Base-by-base conservation (phyloP, 139 green algal genomes). In the Micractinium conductrix region DNA sequence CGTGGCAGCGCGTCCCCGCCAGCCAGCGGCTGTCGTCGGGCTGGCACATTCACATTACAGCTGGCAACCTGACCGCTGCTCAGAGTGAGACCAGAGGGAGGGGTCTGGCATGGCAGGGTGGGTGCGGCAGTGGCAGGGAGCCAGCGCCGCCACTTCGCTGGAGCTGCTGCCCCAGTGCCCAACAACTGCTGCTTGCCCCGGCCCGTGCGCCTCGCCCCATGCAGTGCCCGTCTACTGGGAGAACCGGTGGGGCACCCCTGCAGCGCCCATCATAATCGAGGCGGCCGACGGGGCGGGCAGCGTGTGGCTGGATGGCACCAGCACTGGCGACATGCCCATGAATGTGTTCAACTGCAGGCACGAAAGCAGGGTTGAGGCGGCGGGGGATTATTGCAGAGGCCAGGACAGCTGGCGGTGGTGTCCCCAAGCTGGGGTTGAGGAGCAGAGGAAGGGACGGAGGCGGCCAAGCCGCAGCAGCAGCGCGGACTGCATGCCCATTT, bases 151-250 rank as follows among this genome's bases (percentile, higher is more conserved):
- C n/a, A n/a, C n/a, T n/a, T n/a, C n/a, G n/a, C n/a, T n/a, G n/a
- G n/a, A n/a, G n/a, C n/a, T n/a, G n/a, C n/a, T n/a, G n/a, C n/a
- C n/a, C n/a, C n/a, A n/a, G n/a, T n/a, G n/a, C n/a, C n/a, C n/a
- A n/a, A n/a, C n/a, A n/a, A n/a, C n/a, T n/a, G n/a, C n/a, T n/a
- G n/a, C 0, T 30, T 10, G 7, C 30, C 35, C 16, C 45, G 33
- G 8, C 22, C 12, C 72, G 42, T 40, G 24, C 72, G 35, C 70
- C 3, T 53, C 40, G 17, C 22, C 6, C 21, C 70, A 40, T 58
- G 70, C 76, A 82, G 76, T 82, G n/a, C 76, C 76, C 38, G 38
- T 73, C 38, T 82, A 82, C 58, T 82, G 76, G 76, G 76, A 82
- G 76, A 55, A 22, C 38, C 38, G 62, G 55, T 71, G 76, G 58